Conservation (phyloP, 2,329 filamentous ascomycete genomes). For the Xylaria sp. region DNA sequence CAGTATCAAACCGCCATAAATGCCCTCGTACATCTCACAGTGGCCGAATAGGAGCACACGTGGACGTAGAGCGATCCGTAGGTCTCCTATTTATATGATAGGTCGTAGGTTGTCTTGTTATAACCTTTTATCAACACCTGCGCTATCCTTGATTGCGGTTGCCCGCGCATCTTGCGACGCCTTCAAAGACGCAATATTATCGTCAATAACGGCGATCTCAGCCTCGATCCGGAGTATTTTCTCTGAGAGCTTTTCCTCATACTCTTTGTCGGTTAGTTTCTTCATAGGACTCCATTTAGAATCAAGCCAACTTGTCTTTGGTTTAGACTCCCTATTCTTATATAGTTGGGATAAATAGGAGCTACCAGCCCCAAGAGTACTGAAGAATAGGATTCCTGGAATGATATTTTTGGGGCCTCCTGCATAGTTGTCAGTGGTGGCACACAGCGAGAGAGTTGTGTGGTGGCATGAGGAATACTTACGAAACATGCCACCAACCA, state of each 20-base stretch:
- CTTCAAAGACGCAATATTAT: conserved; percentile 62
- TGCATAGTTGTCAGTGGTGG: conserved; percentile 29
- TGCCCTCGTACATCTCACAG: too few species aligned
- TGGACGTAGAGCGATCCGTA: too few species aligned
- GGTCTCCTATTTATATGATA: too few species aligned
- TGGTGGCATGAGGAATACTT: conserved; percentile 35
- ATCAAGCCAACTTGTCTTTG: conserved; percentile 46
- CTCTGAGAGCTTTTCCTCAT: conserved; percentile 69
- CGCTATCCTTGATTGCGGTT: conserved; percentile 5
- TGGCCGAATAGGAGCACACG: too few species aligned
- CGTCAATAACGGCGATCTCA: conserved; percentile 78
- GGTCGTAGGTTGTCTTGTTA: too few species aligned
- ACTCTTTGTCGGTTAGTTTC: conserved; percentile 70
- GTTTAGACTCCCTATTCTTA: conserved; percentile 17
- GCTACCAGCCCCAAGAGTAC: conserved; percentile 44
- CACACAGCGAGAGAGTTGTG: conserved; percentile 12
- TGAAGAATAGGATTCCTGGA: conserved; percentile 54
- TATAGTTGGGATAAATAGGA: conserved; percentile 30
- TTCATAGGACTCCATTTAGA: conserved; percentile 75
- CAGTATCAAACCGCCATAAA: too few species aligned
- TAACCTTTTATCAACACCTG: conserved; percentile 9
- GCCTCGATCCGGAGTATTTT: conserved; percentile 72
- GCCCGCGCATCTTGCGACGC: conserved; percentile 13
- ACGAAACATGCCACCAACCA: conserved; percentile 61
- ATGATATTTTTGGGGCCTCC: conserved; percentile 57